These are phyloP conservation scores for Neurospora sp. DNA, from an alignment of 2,329 filamentous ascomycete genomes.

Conservation along the genomic window DNA sequence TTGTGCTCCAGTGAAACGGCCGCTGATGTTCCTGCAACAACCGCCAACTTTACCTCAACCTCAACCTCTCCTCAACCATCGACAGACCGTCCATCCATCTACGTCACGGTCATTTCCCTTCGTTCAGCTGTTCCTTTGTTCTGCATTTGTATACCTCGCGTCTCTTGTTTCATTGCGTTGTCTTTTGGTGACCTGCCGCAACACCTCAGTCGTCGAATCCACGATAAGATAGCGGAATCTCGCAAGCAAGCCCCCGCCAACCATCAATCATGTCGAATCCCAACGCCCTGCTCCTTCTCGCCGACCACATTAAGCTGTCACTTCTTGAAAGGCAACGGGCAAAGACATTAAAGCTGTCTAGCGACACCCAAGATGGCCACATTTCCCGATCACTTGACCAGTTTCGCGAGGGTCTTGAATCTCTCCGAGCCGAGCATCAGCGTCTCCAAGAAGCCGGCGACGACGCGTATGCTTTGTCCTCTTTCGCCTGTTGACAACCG, in stretches of 20 bases:
- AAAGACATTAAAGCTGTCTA: slow-evolving; percentile 67
- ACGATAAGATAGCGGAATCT: background rate
- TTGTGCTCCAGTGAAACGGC: background rate
- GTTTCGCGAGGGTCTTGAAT: slow-evolving; percentile 68
- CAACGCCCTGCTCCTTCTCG: slow-evolving; percentile 80
- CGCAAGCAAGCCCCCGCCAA: background rate
- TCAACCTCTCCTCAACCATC: background rate
- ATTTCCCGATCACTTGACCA: slow-evolving; percentile 84
- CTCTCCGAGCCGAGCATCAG: slow-evolving; percentile 53
- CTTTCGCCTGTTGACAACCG: background rate
- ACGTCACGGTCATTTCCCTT: background rate
- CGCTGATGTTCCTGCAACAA: background rate
- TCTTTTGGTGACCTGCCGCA: background rate
- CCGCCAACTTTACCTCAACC: background rate
- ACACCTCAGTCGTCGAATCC: background rate
- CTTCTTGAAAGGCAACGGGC: slow-evolving; percentile 86
- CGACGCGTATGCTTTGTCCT: slow-evolving; percentile 40
- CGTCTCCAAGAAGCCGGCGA: slow-evolving; percentile 57
- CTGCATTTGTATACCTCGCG: background rate
- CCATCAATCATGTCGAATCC: slow-evolving; percentile 42
- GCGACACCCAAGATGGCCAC: slow-evolving; percentile 75
- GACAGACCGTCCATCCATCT: background rate
- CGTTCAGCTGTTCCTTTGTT: background rate
- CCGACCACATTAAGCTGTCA: slow-evolving; percentile 94
- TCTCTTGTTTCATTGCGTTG: background rate